A percentile compares a stretch with the other conserved stretches of the same genome.
Evolutionary conservation across 2,329 filamentous ascomycete genomes (phyloP).

Genomic region (Torrubiella hemipterigena): DNA sequence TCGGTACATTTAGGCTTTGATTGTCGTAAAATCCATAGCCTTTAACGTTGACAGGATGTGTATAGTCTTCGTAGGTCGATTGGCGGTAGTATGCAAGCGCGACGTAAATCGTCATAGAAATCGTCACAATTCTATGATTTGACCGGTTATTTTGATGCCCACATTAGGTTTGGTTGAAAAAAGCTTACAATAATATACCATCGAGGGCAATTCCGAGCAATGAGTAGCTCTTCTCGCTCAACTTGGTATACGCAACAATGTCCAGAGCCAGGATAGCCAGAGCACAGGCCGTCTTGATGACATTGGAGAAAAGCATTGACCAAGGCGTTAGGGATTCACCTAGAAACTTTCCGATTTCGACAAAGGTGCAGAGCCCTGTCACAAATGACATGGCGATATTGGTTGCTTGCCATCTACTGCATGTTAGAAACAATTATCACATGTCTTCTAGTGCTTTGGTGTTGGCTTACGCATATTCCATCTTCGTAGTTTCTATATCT

Average conservation of each 20-base stretch:
- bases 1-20: no score
- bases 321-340: conserved; percentile 41
- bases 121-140: conserved; percentile 26
- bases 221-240: conserved; percentile 33
- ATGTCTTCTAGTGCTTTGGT: conserved; percentile 1
- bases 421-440: conserved; percentile 12
- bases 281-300: conserved; percentile 36
- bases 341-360: conserved; percentile 33
- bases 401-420: conserved; percentile 34
- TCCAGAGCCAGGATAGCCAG: conserved; percentile 36
- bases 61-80: conserved; percentile 36
- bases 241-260: conserved; percentile 34
- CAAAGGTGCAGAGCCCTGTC: conserved; percentile 31
- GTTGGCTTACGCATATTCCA: conserved; percentile 39
- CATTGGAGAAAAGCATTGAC: conserved; percentile 38
- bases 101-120: conserved; percentile 33
- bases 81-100: conserved; percentile 34
- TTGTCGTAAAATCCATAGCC: conserved; percentile 31
- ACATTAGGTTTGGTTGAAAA: neutral
- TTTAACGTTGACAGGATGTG: conserved; percentile 36
- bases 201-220: conserved; percentile 36
- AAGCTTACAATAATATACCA: conserved; percentile 32
- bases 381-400: conserved; percentile 38
- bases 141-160: conserved; percentile 4
- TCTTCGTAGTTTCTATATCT: conserved; percentile 26